Conservation (phyloP, 352 stramenopile genomes). For the Elongisporangium prolatum region DNA sequence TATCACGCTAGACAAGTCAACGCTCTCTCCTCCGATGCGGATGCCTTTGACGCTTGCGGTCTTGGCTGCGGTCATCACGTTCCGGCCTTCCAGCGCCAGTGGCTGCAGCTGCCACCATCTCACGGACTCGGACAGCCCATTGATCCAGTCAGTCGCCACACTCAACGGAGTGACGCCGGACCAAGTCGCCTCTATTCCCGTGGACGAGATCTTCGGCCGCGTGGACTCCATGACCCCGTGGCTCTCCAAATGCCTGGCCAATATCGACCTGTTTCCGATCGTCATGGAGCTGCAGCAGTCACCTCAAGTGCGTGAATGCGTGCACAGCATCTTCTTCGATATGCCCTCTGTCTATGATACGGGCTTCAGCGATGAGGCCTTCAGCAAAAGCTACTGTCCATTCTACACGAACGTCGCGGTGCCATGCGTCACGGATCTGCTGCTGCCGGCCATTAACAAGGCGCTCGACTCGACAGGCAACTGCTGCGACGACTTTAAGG, state of each 20-base stretch:
- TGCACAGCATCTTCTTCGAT: neutral
- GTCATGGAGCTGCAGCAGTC: constrained; percentile 1
- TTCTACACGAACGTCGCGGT: constrained; percentile 1
- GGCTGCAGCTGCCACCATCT: neutral
- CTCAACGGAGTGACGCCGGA: constrained; percentile 4
- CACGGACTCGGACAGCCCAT: neutral
- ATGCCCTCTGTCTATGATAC: neutral
- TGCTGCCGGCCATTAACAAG: constrained; percentile 1
- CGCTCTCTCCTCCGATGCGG: neutral
- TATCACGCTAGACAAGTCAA: neutral
- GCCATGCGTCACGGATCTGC: constrained; percentile 4
- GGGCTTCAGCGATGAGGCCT: constrained; percentile 2
- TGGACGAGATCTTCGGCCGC: constrained; percentile 2
- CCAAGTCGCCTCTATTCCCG: neutral
- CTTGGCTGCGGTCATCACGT: neutral
- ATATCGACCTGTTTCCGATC: constrained; percentile 1
- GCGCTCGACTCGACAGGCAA: neutral
- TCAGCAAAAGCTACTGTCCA: constrained; percentile 2
- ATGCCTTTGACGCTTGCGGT: neutral
- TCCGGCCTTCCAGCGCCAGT: neutral
- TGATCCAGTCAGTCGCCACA: neutral
- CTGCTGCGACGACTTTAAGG: constrained; percentile 4
- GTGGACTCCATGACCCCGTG: constrained; percentile 4
- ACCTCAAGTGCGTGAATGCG: neutral
- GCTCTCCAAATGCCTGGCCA: constrained; percentile 10